Evolutionary conservation across 2,329 filamentous ascomycete species (phyloP), one percentile per base, ranked within the genome.

Genomic region (Fusarium fujikuroi): DNA sequence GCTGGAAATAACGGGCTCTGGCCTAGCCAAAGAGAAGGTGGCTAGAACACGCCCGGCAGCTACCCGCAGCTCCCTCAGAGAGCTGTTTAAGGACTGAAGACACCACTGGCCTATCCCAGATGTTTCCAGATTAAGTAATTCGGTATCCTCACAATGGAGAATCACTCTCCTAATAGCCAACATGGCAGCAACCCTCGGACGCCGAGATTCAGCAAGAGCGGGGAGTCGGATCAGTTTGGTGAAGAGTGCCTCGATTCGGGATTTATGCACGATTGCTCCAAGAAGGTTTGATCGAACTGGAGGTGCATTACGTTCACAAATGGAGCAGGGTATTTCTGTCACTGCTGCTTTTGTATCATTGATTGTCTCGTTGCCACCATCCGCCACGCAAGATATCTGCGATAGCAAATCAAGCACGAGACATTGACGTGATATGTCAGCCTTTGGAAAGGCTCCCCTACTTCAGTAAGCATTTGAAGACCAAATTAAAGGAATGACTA

Each of bases 31-130:
- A 40, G 95, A 82, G 79, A 96, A 97, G 1, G 87, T 84, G 53
- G 90, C 86, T 32, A 95, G 80, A 1, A 91, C 90, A 67, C 89
- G 88, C 40, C 92, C 93, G 65, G 95, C 93, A 42, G 92, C 92
- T 75, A 98, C 89, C 37, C 95, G 91, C 34, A 98, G 84, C 80
- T 98, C 96, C 78, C 95, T 89, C 25, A 94, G 82, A 3, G 95
- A 97, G 81, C 95, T 97, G 72, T 92, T 91, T 43, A 98, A 84
- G 1, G 92, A 94, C 74, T 92, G 90, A 9, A 98, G 84, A 78
- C 94, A 95, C 89, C 93, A 95, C 77, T 95, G 91, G 0, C 93
- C 95, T 44, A 94, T 83, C 2, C 84, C 80, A 14, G 93, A 95
- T 3, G 83, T 85, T 66, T 91, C 89, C 5, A 98, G 83, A 72